Conservation (phyloP, 1,139 yeast species). For the Zhuliangozyma blackwelliae region DNA sequence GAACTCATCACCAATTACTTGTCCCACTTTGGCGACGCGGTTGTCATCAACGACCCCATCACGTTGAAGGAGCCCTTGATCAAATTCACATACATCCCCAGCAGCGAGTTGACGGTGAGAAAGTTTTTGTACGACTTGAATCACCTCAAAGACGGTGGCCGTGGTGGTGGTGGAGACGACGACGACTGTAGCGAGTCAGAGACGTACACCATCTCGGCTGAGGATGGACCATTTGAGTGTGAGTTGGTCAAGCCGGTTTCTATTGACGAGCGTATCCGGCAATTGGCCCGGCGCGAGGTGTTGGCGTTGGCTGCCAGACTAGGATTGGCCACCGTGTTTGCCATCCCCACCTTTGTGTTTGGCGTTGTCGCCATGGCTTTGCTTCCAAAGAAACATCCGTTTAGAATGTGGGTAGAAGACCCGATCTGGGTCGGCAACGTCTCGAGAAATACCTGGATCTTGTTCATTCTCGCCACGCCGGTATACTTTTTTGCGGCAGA, state of each 20-base stretch:
- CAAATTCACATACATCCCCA: slow-evolving; percentile 61
- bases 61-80: slow-evolving; percentile 54
- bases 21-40: slow-evolving; percentile 50
- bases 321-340: slow-evolving; percentile 44
- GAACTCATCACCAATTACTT: slow-evolving; percentile 48
- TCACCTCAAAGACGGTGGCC: slow-evolving; percentile 23
- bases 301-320: slow-evolving; percentile 44
- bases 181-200: neutral
- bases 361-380: slow-evolving; percentile 70
- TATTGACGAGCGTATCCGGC: slow-evolving; percentile 60
- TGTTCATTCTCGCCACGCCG: slow-evolving; percentile 64
- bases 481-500: slow-evolving; percentile 74
- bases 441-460: slow-evolving; percentile 60
- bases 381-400: slow-evolving; percentile 37
- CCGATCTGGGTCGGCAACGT: slow-evolving; percentile 66
- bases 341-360: slow-evolving; percentile 66
- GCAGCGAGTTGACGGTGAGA: slow-evolving; percentile 44
- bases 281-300: slow-evolving; percentile 48
- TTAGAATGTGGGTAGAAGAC: slow-evolving; percentile 52
- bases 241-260: slow-evolving; percentile 55
- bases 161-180: slow-evolving; percentile 1
- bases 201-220: slow-evolving; percentile 21
- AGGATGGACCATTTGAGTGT: slow-evolving; percentile 40
- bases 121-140: slow-evolving; percentile 47
- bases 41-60: slow-evolving; percentile 53